phyloP scores from a whole-genome alignment of 257 asterid genomes.

The Thymus quinquecostatus region DNA sequence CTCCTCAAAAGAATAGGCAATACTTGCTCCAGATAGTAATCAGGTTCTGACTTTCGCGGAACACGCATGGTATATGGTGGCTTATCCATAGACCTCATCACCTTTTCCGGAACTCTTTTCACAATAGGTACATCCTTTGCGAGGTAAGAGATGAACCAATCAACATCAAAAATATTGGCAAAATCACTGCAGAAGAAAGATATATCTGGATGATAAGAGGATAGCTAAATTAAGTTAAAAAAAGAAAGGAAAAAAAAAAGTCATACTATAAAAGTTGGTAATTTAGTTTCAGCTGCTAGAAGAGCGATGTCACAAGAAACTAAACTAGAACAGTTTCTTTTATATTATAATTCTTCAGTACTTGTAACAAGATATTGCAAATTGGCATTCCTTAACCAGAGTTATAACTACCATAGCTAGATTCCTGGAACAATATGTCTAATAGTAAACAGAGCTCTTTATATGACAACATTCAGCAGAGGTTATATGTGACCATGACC shows the following conservation, averaged over 20 bases:
- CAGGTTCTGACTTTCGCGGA: conserved; percentile 96
- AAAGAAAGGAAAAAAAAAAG: background rate
- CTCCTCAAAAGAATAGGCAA: conserved; percentile 88
- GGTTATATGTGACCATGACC: conserved; percentile 23
- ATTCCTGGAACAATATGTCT: conserved; percentile 16
- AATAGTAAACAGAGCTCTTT: conserved; percentile 12
- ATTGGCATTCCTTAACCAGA: conserved; percentile 5
- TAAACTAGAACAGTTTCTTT: background rate
- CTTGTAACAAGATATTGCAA: conserved; percentile 5
- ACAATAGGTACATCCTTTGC: conserved; percentile 84
- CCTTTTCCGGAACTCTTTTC: conserved; percentile 92
- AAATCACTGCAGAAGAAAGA: conserved; percentile 78
- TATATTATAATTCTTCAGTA: background rate
- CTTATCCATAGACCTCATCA: conserved; percentile 97
- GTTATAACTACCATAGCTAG: background rate
- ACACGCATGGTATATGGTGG: conserved; percentile 99
- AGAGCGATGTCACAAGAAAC: conserved; percentile 1
- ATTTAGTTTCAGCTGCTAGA: conserved; percentile 21
- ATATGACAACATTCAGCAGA: conserved; percentile 12
- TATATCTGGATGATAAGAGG: conserved; percentile 36
- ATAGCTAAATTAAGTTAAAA: background rate
- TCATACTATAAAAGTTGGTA: conserved; percentile 1
- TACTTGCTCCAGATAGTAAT: conserved; percentile 94
- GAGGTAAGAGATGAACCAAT: conserved; percentile 94
- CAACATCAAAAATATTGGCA: conserved; percentile 81